Percentiles rank a stretch among this genome's conserved stretches.
Conservation (phyloP, 139 green algal species). For the Picochlorum sp. region DNA sequence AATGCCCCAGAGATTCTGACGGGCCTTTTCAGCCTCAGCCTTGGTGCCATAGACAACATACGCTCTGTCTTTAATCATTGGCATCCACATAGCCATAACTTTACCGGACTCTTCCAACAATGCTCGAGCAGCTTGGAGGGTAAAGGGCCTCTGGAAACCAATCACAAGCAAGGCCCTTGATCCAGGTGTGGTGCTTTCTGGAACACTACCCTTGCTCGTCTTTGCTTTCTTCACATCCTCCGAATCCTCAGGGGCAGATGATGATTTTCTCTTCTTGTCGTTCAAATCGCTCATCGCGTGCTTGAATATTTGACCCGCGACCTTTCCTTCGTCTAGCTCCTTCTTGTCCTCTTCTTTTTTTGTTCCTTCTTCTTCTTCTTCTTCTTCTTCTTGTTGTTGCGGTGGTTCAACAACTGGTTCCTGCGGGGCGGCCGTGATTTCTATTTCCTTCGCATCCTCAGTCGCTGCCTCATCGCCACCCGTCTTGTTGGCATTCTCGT, state of each 20-base stretch:
- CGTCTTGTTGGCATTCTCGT: constrained; percentile 16
- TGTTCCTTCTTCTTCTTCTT: too few species aligned
- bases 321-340: background rate
- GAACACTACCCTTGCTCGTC: too few species aligned
- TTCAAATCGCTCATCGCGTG: background rate
- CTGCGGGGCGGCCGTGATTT: background rate
- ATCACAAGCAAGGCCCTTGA: constrained; percentile 57
- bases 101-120: constrained; percentile 44
- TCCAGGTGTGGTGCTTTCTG: background rate
- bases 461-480: constrained; percentile 24
- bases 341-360: background rate
- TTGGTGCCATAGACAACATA: constrained; percentile 51
- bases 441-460: background rate
- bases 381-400: background rate
- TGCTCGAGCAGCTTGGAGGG: constrained; percentile 29
- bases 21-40: constrained; percentile 45
- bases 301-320: background rate
- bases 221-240: too few species aligned
- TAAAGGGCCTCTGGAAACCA: constrained; percentile 73
- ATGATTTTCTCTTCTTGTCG: background rate
- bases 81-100: constrained; percentile 71
- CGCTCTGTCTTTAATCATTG: constrained; percentile 65
- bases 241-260: too few species aligned
- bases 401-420: background rate
- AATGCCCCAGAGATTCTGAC: constrained; percentile 11